phyloP scores from a whole-genome alignment of 495 filamentous ascomycete genomes.

The Stereocaulon alpinum region DNA sequence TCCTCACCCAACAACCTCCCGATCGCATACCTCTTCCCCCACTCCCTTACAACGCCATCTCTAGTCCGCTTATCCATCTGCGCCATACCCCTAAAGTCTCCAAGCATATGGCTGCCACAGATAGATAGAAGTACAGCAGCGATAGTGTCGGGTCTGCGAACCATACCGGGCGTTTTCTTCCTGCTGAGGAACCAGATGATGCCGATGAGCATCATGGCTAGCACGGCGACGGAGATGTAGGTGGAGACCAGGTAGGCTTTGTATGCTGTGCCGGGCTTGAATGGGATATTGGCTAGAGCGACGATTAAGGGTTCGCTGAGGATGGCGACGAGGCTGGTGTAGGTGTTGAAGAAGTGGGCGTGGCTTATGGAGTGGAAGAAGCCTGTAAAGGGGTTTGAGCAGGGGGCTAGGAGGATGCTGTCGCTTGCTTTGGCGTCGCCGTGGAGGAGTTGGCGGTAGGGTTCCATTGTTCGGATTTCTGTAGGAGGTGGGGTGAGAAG shows the following conservation, averaged over 20 bases:
- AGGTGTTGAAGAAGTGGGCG: constrained; percentile 25
- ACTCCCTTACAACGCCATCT: constrained; percentile 3
- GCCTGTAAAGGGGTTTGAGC: constrained; percentile 29
- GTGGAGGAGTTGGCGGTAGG: constrained; percentile 26
- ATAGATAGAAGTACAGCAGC: constrained; percentile 1
- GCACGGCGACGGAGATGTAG: constrained; percentile 28
- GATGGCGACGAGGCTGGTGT: constrained; percentile 28
- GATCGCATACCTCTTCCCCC: constrained; percentile 11
- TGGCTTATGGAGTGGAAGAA: constrained; percentile 28
- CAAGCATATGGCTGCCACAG: constrained; percentile 12
- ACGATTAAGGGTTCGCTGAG: constrained; percentile 32
- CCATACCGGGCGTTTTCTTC: background rate
- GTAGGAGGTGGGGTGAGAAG: background rate
- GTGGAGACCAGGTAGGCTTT: constrained; percentile 26
- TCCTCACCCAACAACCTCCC: constrained; percentile 13
- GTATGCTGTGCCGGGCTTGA: constrained; percentile 28
- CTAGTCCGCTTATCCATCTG: background rate
- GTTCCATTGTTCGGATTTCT: constrained; percentile 17
- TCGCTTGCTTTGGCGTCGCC: constrained; percentile 21
- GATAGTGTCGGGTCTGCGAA: constrained; percentile 10
- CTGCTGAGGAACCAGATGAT: constrained; percentile 23
- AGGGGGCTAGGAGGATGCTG: constrained; percentile 30
- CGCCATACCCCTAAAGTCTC: constrained; percentile 6
- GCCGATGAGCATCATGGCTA: constrained; percentile 30
- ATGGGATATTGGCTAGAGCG: constrained; percentile 32